phyloP scores from a whole-genome alignment of 345 rosid species.

The Eucalyptus pauciflora region DNA sequence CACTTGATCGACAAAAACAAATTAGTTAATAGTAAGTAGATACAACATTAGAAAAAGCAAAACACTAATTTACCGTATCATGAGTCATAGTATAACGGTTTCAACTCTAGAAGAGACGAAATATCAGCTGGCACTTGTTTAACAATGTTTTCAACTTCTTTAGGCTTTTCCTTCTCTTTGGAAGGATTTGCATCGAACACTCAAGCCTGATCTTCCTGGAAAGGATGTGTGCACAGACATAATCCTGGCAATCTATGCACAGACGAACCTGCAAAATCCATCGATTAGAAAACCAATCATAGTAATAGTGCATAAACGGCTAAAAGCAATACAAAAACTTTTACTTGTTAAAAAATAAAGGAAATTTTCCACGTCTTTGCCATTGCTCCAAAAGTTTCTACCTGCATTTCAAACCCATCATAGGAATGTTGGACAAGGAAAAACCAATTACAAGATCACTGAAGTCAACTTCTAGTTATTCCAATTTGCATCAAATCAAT shows the following conservation, averaged over 20 bases:
- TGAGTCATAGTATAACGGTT: slow-evolving; percentile 56
- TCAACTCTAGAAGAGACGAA: slow-evolving; percentile 63
- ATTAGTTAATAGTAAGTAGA: not conserved
- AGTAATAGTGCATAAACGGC: not conserved
- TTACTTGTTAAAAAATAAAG: not conserved
- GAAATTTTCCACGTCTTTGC: not conserved
- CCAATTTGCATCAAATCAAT: not conserved
- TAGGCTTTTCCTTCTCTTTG: slow-evolving; percentile 81
- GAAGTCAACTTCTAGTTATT: not conserved
- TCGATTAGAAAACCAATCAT: not conserved
- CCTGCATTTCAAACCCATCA: not conserved
- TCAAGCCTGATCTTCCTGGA: slow-evolving; percentile 77
- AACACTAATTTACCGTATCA: slow-evolving; percentile 41
- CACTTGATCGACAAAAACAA: not conserved
- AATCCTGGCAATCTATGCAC: slow-evolving; percentile 61
- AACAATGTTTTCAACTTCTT: too few relatives aligned
- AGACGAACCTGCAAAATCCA: slow-evolving; percentile 32
- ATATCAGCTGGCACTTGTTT: slow-evolving; percentile 86
- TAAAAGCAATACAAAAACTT: not conserved
- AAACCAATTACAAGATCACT: not conserved
- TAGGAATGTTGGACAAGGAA: not conserved
- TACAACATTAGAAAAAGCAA: not conserved
- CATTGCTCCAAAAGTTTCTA: not conserved
- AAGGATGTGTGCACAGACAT: slow-evolving; percentile 78
- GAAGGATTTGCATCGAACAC: slow-evolving; percentile 64